phyloP scores from a whole-genome alignment of 306 rosid species.

The Casuarina cunninghamiana region DNA sequence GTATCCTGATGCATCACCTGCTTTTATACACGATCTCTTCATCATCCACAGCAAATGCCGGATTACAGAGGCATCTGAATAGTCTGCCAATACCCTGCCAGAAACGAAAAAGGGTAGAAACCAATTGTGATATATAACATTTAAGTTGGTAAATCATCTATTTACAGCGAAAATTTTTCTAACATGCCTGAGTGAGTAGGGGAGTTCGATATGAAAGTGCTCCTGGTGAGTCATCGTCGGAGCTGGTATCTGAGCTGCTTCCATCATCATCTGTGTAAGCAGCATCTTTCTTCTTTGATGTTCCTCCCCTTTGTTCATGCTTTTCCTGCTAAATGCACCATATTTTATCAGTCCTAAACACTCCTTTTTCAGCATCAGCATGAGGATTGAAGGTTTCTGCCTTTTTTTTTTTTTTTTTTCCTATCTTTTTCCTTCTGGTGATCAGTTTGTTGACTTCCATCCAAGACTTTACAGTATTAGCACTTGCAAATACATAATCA shows the following conservation, averaged over 20 bases:
- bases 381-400: neutral
- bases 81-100: conserved; percentile 86
- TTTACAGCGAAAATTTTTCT: conserved; percentile 1
- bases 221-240: conserved; percentile 70
- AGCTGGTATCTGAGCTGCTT: conserved; percentile 67
- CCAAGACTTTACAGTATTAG: too few species aligned
- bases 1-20: conserved; percentile 43
- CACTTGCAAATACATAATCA: too few species aligned
- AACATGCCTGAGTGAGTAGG: conserved; percentile 74
- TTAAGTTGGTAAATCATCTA: conserved; percentile 4
- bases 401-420: neutral
- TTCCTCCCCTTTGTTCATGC: conserved; percentile 46
- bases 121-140: neutral
- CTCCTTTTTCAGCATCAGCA: neutral
- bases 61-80: conserved; percentile 97
- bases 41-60: conserved; percentile 95
- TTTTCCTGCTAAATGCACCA: conserved; percentile 53
- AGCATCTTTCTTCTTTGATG: conserved; percentile 57
- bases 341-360: neutral
- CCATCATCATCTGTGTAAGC: conserved; percentile 64
- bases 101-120: neutral
- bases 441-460: too few species aligned
- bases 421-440: too few species aligned
- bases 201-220: conserved; percentile 75
- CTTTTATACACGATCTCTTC: conserved; percentile 83